Conservation (phyloP, 176 grass and related monocot genomes). For the Eragrostis curvula region DNA sequence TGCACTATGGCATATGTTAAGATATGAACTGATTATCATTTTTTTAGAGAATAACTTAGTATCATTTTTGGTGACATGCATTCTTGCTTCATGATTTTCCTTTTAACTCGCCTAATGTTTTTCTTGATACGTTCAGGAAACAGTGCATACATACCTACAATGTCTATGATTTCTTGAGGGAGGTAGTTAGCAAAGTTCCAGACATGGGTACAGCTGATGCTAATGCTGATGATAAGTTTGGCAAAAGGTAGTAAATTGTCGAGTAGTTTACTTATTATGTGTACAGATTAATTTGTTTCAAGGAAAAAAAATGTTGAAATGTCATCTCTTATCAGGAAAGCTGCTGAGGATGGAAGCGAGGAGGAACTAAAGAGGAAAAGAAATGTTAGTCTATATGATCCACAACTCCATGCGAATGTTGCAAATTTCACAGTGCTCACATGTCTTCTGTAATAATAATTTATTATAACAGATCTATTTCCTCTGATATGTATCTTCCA, state of each 20-base stretch:
- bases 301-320: not conserved
- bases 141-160: conserved; percentile 83
- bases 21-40: not conserved
- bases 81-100: not conserved
- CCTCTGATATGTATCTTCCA: not conserved
- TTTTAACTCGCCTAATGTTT: conserved; percentile 24
- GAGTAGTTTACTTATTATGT: conserved; percentile 28
- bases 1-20: conserved; percentile 1
- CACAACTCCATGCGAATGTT: conserved; percentile 15
- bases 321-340: conserved; percentile 57
- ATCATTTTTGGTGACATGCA: conserved; percentile 21
- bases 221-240: conserved; percentile 66
- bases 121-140: conserved; percentile 65
- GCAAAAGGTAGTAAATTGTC: conserved; percentile 50
- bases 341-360: conserved; percentile 56
- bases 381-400: conserved; percentile 48
- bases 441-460: not conserved
- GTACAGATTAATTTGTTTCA: not conserved
- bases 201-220: conserved; percentile 71
- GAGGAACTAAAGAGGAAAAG: conserved; percentile 58
- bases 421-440: not conserved
- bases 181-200: conserved; percentile 88
- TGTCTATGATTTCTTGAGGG: conserved; percentile 96
- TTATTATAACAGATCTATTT: not conserved
- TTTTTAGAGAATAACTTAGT: not conserved